phyloP scores from a whole-genome alignment of 1,284 basidiomycete genomes.

The Ganoderma multipileum region DNA sequence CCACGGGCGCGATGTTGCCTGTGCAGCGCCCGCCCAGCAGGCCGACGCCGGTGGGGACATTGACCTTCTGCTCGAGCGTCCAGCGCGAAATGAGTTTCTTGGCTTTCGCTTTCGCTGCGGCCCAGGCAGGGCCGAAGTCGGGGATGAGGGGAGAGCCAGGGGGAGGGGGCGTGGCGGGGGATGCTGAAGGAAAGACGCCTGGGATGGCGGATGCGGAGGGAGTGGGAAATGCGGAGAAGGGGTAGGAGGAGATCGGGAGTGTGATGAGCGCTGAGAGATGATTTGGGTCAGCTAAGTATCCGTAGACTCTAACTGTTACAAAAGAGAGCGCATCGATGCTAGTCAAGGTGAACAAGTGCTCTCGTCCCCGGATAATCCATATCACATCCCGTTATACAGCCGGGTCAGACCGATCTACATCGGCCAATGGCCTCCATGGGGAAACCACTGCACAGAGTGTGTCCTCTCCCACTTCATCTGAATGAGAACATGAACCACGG shows the following conservation, averaged over 20 bases:
- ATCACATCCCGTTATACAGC: too few relatives aligned
- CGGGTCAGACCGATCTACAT: too few relatives aligned
- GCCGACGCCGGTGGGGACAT: conserved; percentile 49
- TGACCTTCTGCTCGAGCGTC: conserved; percentile 51
- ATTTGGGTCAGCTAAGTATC: too few relatives aligned
- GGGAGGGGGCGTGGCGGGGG: conserved; percentile 39
- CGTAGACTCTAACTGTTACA: too few relatives aligned
- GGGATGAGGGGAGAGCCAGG: conserved; percentile 43
- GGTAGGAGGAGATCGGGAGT: conserved; percentile 26
- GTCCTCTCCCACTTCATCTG: too few relatives aligned
- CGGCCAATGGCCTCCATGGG: too few relatives aligned
- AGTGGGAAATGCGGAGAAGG: conserved; percentile 41
- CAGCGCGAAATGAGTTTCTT: conserved; percentile 42
- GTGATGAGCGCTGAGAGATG: conserved; percentile 25
- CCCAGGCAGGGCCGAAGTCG: conserved; percentile 53
- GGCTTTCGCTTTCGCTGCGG: conserved; percentile 46
- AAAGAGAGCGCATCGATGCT: too few relatives aligned
- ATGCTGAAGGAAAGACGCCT: conserved; percentile 38
- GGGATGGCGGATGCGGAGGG: conserved; percentile 40
- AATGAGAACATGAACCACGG: too few relatives aligned
- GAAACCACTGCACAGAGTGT: too few relatives aligned
- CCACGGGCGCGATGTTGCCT: conserved; percentile 48
- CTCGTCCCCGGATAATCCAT: too few relatives aligned
- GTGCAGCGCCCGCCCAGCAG: conserved; percentile 53
- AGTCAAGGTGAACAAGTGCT: too few relatives aligned